A percentile compares a stretch with the other conserved stretches of the same genome.
These are phyloP conservation scores for Dichotomopilus funicola DNA, from an alignment of 2,329 filamentous ascomycete species.

Conservation along the genomic window DNA sequence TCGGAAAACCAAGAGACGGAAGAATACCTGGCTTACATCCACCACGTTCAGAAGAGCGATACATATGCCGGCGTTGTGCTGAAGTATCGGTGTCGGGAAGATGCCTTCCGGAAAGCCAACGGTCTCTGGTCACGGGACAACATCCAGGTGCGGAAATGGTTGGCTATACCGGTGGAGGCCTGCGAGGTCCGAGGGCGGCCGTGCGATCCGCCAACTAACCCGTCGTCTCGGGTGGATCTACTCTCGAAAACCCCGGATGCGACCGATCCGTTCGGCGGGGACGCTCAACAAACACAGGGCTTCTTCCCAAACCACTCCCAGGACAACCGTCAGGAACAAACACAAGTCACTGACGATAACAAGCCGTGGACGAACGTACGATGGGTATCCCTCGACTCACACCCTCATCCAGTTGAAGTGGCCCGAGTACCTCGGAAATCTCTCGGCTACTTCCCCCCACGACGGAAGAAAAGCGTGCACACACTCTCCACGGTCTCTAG, in stretches of 20 bases:
- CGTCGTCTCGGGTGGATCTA: conserved; percentile 41
- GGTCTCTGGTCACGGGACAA: conserved; percentile 92
- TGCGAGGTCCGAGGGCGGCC: conserved; percentile 75
- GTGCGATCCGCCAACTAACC: conserved; percentile 47
- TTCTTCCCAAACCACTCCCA: conserved; percentile 37
- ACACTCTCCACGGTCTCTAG: conserved; percentile 61
- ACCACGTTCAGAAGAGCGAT: conserved; percentile 74
- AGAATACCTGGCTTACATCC: conserved; percentile 83
- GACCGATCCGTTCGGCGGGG: conserved; percentile 27
- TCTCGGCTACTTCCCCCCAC: conserved; percentile 86
- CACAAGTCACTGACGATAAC: conserved; percentile 43
- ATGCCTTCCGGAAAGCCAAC: conserved; percentile 79
- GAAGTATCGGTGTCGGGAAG: conserved; percentile 79
- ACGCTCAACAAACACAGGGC: conserved; percentile 25
- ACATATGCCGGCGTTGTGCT: conserved; percentile 88
- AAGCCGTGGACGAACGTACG: conserved; percentile 78
- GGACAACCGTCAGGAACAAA: conserved; percentile 21
- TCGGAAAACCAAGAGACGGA: conserved; percentile 49
- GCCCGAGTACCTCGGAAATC: conserved; percentile 72
- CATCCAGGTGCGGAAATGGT: conserved; percentile 73
- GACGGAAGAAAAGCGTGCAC: conserved; percentile 74
- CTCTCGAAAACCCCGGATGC: conserved; percentile 43
- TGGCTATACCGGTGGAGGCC: conserved; percentile 82
- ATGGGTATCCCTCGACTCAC: conserved; percentile 75
- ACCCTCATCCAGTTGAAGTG: conserved; percentile 68